Percentiles rank a stretch among this genome's conserved stretches.
phyloP scores from a whole-genome alignment of 257 asterid species.

The Ajuga chamaepitys region DNA sequence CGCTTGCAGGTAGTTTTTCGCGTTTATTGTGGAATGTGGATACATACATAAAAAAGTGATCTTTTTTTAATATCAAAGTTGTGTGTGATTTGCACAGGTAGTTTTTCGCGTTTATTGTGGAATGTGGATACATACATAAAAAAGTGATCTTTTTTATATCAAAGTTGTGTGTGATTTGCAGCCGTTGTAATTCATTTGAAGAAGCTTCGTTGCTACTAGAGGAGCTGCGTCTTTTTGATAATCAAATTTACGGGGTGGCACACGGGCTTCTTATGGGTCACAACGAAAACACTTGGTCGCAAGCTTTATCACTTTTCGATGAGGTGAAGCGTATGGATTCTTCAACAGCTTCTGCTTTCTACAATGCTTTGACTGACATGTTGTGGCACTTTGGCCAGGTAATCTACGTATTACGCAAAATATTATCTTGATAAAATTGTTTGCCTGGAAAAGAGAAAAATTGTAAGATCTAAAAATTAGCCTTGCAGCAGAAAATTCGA shows the following conservation, averaged over 20 bases:
- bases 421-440: neutral
- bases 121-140: too few relatives aligned
- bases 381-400: conserved; percentile 98
- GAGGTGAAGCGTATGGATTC: conserved; percentile 90
- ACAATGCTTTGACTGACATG: conserved; percentile 93
- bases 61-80: neutral
- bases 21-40: too few relatives aligned
- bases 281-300: conserved; percentile 58
- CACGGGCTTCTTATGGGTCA: conserved; percentile 89
- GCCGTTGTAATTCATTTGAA: conserved; percentile 79
- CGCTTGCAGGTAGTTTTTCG: conserved; percentile 99
- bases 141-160: too few relatives aligned
- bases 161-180: conserved; percentile 30
- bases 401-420: conserved; percentile 7
- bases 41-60: too few relatives aligned
- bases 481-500: too few relatives aligned
- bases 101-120: too few relatives aligned
- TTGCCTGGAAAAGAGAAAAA: neutral
- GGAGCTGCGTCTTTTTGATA: conserved; percentile 71
- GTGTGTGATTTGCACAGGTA: conserved; percentile 38
- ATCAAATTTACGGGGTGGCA: conserved; percentile 90
- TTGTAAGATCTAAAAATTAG: too few relatives aligned
- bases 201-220: conserved; percentile 88
- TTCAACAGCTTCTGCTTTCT: conserved; percentile 87
- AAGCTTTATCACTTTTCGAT: conserved; percentile 72